Evolutionary conservation across 2,329 filamentous ascomycete genomes (phyloP).

Genomic region (Neurospora sp.): DNA sequence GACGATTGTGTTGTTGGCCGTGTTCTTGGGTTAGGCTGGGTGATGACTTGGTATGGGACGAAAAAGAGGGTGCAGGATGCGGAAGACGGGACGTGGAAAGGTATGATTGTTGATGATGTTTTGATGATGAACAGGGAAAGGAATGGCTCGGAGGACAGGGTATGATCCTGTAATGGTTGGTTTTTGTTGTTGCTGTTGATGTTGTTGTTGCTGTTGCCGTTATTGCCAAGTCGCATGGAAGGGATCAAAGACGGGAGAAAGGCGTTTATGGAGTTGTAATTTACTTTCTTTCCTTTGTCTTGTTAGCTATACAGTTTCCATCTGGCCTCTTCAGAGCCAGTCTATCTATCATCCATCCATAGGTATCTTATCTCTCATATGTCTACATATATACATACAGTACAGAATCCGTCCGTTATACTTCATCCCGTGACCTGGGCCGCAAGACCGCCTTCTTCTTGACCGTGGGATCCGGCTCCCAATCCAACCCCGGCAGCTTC

Average conservation of each 20-base stretch:
- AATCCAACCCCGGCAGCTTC: not conserved
- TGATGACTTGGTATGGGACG: slow-evolving; percentile 2
- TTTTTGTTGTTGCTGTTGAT: not conserved
- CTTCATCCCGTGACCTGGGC: not conserved
- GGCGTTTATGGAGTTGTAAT: not conserved
- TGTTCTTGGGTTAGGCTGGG: slow-evolving; percentile 56
- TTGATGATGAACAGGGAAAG: not conserved
- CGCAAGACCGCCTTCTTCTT: not conserved
- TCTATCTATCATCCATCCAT: not conserved
- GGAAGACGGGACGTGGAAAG: not conserved
- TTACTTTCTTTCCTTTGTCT: not conserved
- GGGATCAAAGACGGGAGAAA: not conserved
- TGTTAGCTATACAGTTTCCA: not conserved
- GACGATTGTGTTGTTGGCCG: slow-evolving; percentile 80
- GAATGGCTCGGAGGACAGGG: not conserved
- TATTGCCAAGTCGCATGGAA: not conserved
- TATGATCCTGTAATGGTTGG: not conserved
- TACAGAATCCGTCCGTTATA: not conserved
- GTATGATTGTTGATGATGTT: not conserved
- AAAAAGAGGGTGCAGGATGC: not conserved
- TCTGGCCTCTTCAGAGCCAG: not conserved
- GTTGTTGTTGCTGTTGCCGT: not conserved
- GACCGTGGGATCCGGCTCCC: not conserved
- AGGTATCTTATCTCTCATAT: not conserved
- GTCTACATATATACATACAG: not conserved